phyloP scores from a whole-genome alignment of 2,329 filamentous ascomycete species.

The Aspergillus sp. region DNA sequence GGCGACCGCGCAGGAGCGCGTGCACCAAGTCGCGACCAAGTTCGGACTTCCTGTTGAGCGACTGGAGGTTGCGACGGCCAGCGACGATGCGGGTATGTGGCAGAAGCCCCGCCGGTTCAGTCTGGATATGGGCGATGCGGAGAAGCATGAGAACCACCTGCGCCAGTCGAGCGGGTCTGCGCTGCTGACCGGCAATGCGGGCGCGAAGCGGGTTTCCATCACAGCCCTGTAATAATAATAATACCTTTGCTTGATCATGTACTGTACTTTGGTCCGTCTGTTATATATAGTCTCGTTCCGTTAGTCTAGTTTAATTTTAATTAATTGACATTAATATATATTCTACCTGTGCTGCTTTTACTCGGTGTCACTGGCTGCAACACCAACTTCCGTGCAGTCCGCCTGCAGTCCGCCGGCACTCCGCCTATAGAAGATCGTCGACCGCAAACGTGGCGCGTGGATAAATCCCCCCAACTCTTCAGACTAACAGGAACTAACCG shows the following conservation, averaged over 20 bases:
- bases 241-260: too few relatives aligned
- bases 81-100: slow-evolving; percentile 32
- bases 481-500: background rate
- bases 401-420: background rate
- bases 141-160: slow-evolving; percentile 31
- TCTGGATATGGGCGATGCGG: slow-evolving; percentile 31
- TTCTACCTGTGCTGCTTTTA: background rate
- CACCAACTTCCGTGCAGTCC: too few relatives aligned
- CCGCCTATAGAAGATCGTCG: background rate
- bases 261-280: background rate
- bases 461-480: background rate
- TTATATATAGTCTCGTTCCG: background rate
- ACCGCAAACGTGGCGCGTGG: background rate
- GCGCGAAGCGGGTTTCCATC: slow-evolving; percentile 24
- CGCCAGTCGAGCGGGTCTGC: slow-evolving; percentile 30
- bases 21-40: slow-evolving; percentile 28
- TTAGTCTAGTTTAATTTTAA: background rate
- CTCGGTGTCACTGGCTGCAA: background rate
- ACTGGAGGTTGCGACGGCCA: slow-evolving; percentile 20
- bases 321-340: background rate
- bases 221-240: slow-evolving; percentile 15
- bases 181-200: slow-evolving; percentile 27
- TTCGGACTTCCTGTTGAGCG: slow-evolving; percentile 27
- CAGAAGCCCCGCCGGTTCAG: slow-evolving; percentile 34
- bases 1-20: slow-evolving; percentile 25